phyloP scores from a whole-genome alignment of 768 basidiomycete species.

The Tylopilus sp. region DNA sequence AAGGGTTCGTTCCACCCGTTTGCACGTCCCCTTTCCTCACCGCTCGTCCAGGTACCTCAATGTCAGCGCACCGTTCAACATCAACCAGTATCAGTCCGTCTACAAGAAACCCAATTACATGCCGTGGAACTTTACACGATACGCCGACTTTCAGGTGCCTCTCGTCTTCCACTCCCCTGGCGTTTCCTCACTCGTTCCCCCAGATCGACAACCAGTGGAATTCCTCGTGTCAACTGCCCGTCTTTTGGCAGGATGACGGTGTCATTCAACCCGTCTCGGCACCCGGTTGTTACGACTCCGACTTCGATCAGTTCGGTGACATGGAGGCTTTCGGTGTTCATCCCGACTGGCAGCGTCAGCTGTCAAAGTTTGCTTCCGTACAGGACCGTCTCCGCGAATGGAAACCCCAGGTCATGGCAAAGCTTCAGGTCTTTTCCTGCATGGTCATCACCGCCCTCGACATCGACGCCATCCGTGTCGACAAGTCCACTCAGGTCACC shows the following conservation, averaged over 20 bases:
- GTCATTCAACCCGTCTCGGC: conserved; percentile 46
- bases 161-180: background rate
- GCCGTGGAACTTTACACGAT: conserved; percentile 85
- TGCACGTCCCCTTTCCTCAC: conserved; percentile 11
- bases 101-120: conserved; percentile 76
- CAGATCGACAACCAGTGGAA: conserved; percentile 73
- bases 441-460: conserved; percentile 86
- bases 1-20: conserved; percentile 53
- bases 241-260: conserved; percentile 79
- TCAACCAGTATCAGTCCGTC: conserved; percentile 66
- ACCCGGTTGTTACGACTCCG: conserved; percentile 73
- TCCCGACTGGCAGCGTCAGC: conserved; percentile 90
- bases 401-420: conserved; percentile 74
- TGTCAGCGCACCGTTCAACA: conserved; percentile 70
- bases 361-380: conserved; percentile 93
- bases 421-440: conserved; percentile 77
- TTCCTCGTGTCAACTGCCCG: conserved; percentile 67
- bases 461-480: conserved; percentile 92
- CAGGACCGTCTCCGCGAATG: conserved; percentile 96
- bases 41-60: conserved; percentile 57
- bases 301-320: conserved; percentile 95
- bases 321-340: conserved; percentile 98
- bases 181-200: background rate
- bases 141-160: conserved; percentile 72
- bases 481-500: conserved; percentile 91